A percentile compares a stretch with the other conserved stretches of the same genome.
These are phyloP conservation scores for Sporothrix inflata DNA, from an alignment of 2,329 filamentous ascomycete species.

Conservation along the genomic window DNA sequence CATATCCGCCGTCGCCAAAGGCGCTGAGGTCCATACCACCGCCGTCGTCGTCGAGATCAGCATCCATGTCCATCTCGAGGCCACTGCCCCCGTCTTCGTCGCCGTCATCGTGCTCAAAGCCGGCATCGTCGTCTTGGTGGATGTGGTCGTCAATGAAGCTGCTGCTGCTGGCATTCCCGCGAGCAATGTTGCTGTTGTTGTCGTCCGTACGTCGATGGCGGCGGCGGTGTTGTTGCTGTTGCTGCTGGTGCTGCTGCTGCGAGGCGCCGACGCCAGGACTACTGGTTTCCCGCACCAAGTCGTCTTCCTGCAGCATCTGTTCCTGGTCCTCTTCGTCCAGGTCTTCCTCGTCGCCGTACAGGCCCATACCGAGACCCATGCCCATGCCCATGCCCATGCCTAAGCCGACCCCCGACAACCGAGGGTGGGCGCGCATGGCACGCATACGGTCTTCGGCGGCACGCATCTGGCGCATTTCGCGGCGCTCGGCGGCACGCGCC, in stretches of 20 bases:
- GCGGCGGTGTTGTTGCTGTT: slow-evolving; percentile 34
- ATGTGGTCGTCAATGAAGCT: background rate
- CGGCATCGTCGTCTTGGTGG: slow-evolving; percentile 9
- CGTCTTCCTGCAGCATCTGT: slow-evolving; percentile 67
- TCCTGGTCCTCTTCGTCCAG: slow-evolving; percentile 58
- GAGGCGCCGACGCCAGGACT: background rate
- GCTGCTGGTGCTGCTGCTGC: slow-evolving; percentile 10
- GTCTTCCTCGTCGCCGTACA: slow-evolving; percentile 57
- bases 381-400: slow-evolving; percentile 27
- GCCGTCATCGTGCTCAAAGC: background rate
- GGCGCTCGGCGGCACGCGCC: slow-evolving; percentile 44
- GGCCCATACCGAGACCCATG: slow-evolving; percentile 33
- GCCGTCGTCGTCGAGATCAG: slow-evolving; percentile 64
- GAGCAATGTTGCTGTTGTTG: slow-evolving; percentile 4
- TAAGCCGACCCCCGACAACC: slow-evolving; percentile 34
- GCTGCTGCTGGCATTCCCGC: slow-evolving; percentile 12
- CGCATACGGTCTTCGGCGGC: slow-evolving; percentile 65
- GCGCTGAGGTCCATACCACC: slow-evolving; percentile 30
- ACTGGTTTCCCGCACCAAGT: slow-evolving; percentile 48
- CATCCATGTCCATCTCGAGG: slow-evolving; percentile 62
- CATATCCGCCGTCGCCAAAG: slow-evolving; percentile 56
- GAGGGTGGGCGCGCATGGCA: slow-evolving; percentile 58
- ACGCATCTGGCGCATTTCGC: slow-evolving; percentile 55
- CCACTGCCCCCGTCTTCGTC: slow-evolving; percentile 30
- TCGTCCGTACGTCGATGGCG: slow-evolving; percentile 30